These are phyloP conservation scores for Talaromyces sp. DNA, from an alignment of 2,329 filamentous ascomycete genomes.

Conservation along the genomic window DNA sequence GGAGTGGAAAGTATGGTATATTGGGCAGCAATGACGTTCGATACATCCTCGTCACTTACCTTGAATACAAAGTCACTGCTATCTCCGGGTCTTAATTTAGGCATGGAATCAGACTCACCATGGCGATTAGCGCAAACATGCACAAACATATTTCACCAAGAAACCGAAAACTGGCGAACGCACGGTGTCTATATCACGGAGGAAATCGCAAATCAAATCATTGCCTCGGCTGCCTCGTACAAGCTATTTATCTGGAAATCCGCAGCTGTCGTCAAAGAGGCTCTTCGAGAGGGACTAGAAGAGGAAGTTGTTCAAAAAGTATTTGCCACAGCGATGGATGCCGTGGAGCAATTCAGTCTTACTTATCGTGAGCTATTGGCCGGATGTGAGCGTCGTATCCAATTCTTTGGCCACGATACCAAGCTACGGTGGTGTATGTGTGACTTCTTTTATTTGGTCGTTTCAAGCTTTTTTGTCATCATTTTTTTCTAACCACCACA, in stretches of 20 bases:
- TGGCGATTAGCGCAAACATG: slow-evolving; percentile 24
- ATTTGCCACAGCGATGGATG: slow-evolving; percentile 21
- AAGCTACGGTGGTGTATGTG: slow-evolving; percentile 29
- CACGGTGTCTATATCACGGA: slow-evolving; percentile 21
- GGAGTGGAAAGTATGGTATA: slow-evolving; percentile 36
- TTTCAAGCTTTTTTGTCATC: background rate
- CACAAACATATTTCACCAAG: slow-evolving; percentile 22
- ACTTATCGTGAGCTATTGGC: slow-evolving; percentile 22
- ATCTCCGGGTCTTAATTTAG: slow-evolving; percentile 31
- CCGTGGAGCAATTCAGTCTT: slow-evolving; percentile 22
- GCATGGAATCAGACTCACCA: slow-evolving; percentile 20
- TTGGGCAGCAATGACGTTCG: slow-evolving; percentile 40
- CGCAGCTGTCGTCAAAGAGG: slow-evolving; percentile 26
- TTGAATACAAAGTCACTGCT: slow-evolving; percentile 37
- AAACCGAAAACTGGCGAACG: slow-evolving; percentile 21
- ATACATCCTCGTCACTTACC: slow-evolving; percentile 38
- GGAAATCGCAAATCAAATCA: slow-evolving; percentile 24
- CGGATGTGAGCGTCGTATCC: slow-evolving; percentile 23
- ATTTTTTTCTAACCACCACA: background rate
- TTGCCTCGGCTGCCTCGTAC: slow-evolving; percentile 22
- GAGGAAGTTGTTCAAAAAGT: slow-evolving; percentile 22
- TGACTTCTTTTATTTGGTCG: background rate
- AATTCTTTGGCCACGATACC: slow-evolving; percentile 24
- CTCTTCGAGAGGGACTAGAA: slow-evolving; percentile 26
- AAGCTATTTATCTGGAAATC: slow-evolving; percentile 26